Conservation (phyloP, 306 rosid genomes). For the Vigna trinervia region DNA sequence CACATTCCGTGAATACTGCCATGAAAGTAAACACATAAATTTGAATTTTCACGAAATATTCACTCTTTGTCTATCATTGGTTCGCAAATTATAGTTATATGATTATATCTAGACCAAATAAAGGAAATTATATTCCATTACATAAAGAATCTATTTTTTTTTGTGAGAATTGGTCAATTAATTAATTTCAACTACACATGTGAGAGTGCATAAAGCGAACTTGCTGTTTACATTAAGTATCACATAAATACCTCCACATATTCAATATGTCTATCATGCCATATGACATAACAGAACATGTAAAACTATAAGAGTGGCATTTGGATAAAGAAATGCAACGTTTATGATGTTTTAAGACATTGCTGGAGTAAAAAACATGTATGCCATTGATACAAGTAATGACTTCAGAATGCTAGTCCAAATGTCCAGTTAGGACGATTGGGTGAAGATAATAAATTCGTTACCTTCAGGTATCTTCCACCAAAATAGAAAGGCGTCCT, state of each 20-base stretch:
- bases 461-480: slow-evolving; percentile 92
- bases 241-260: background rate
- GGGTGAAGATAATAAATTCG: slow-evolving; percentile 34
- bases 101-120: slow-evolving; percentile 9
- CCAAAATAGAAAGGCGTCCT: slow-evolving; percentile 71
- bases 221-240: slow-evolving; percentile 22
- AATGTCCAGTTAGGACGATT: slow-evolving; percentile 21
- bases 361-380: background rate
- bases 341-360: background rate
- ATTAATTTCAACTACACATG: slow-evolving; percentile 20
- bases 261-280: slow-evolving; percentile 3
- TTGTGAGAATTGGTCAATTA: background rate
- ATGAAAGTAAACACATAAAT: slow-evolving; percentile 40
- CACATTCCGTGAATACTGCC: slow-evolving; percentile 93
- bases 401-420: slow-evolving; percentile 20
- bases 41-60: slow-evolving; percentile 41
- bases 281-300: slow-evolving; percentile 9
- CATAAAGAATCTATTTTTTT: background rate
- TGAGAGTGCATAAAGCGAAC: slow-evolving; percentile 14
- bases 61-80: slow-evolving; percentile 24
- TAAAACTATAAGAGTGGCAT: slow-evolving; percentile 11
- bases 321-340: background rate
- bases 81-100: slow-evolving; percentile 34
- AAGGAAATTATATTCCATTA: slow-evolving; percentile 21
- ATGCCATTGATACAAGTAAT: background rate